Conservation (phyloP, 2,329 filamentous ascomycete species). For the Grosmannia serpens region DNA sequence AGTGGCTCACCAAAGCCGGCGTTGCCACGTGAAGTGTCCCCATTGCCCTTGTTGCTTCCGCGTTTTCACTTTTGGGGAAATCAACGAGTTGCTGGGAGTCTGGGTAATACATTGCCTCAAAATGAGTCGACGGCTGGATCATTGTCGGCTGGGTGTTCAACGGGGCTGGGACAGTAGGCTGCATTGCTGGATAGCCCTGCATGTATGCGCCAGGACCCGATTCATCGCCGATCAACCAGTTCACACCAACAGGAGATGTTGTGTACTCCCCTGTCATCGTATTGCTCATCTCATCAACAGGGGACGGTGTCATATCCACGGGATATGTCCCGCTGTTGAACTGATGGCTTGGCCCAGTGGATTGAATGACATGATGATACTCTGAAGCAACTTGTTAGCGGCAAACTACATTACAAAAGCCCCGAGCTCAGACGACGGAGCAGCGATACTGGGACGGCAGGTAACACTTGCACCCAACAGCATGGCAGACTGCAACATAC, state of each 20-base stretch:
- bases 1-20: not conserved
- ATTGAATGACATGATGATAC: not conserved
- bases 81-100: not conserved
- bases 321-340: not conserved
- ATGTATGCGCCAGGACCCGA: conserved; percentile 19
- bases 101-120: conserved; percentile 31
- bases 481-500: conserved; percentile 16
- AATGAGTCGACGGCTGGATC: conserved; percentile 17
- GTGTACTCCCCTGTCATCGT: conserved; percentile 13
- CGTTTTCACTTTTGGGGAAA: not conserved
- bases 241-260: conserved; percentile 16
- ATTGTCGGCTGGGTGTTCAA: conserved; percentile 2
- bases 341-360: not conserved
- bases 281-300: not conserved
- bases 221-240: conserved; percentile 20
- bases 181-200: conserved; percentile 24
- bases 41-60: not conserved
- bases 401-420: too few species aligned
- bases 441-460: not conserved
- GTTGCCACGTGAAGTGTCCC: not conserved
- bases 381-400: not conserved
- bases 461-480: too few species aligned
- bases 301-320: not conserved
- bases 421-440: not conserved
- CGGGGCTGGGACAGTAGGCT: conserved; percentile 17